phyloP scores from a whole-genome alignment of 176 grass and related monocot genomes.

The Hordeum marinum region DNA sequence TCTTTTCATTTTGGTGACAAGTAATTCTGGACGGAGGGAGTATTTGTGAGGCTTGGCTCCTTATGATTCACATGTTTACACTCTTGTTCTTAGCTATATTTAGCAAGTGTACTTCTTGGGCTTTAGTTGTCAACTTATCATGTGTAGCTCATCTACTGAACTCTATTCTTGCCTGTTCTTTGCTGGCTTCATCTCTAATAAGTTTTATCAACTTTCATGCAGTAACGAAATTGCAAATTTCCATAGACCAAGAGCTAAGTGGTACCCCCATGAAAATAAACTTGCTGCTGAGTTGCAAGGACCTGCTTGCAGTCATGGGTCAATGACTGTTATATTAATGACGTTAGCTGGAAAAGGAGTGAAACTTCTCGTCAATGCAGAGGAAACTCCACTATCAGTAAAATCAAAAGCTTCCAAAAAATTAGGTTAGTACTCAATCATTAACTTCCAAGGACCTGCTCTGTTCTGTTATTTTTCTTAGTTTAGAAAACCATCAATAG shows the following conservation, averaged over 20 bases:
- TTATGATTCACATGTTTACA: neutral
- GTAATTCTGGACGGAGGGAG: no score
- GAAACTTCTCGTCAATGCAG: constrained; percentile 74
- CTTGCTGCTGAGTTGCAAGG: constrained; percentile 62
- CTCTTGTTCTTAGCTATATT: constrained; percentile 8
- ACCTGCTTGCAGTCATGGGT: constrained; percentile 49
- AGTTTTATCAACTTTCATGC: constrained; percentile 21
- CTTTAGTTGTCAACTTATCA: neutral
- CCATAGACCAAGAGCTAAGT: constrained; percentile 90
- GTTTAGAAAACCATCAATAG: constrained; percentile 1
- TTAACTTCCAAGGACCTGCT: constrained; percentile 5
- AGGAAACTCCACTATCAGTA: constrained; percentile 67
- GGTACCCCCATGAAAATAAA: constrained; percentile 93
- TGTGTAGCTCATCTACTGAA: neutral
- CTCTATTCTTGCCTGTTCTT: constrained; percentile 8
- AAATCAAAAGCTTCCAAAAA: constrained; percentile 96
- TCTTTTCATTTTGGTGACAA: no score
- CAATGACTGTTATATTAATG: constrained; percentile 81
- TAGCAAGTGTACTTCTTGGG: neutral
- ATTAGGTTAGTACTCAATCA: constrained; percentile 48
- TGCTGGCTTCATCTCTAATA: constrained; percentile 11
- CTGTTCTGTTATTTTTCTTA: constrained; percentile 1
- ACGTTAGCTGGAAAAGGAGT: constrained; percentile 79
- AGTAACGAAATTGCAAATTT: constrained; percentile 95
- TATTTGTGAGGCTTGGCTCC: neutral